Percentiles rank a stretch among this genome's conserved stretches.
These are phyloP conservation scores for Silene uniflora DNA, from an alignment of 148 eudicot genomes.

Conservation along the genomic window DNA sequence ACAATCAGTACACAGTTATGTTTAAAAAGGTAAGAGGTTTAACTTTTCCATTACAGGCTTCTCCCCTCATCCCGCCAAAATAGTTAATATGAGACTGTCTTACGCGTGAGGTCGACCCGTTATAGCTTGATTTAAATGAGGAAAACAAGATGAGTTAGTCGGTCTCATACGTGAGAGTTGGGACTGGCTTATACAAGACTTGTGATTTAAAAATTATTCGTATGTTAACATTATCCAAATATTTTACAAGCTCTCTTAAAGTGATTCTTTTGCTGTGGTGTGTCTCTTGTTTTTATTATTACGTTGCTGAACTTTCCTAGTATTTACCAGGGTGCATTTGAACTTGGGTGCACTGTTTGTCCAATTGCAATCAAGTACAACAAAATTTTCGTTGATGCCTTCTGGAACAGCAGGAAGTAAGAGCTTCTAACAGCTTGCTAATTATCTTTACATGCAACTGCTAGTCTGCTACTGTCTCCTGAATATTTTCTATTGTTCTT, in stretches of 20 bases:
- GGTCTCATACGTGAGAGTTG: neutral
- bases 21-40: constrained; percentile 73
- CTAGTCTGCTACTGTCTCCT: neutral
- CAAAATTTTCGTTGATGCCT: constrained; percentile 97
- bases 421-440: constrained; percentile 26
- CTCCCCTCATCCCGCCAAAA: neutral
- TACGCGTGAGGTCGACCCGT: neutral
- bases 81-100: neutral
- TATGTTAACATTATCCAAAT: too few species aligned
- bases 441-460: neutral
- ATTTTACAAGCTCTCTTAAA: neutral
- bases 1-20: constrained; percentile 93
- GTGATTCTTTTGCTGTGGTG: neutral
- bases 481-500: neutral
- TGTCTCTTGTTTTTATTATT: neutral
- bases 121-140: neutral
- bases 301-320: constrained; percentile 2
- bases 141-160: neutral
- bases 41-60: neutral
- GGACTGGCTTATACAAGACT: too few species aligned
- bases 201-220: too few species aligned
- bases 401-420: constrained; percentile 98
- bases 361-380: constrained; percentile 98
- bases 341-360: constrained; percentile 92
- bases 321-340: constrained; percentile 82